These are phyloP conservation scores for Neonectria faginata DNA, from an alignment of 2,329 filamentous ascomycete species.

Conservation along the genomic window DNA sequence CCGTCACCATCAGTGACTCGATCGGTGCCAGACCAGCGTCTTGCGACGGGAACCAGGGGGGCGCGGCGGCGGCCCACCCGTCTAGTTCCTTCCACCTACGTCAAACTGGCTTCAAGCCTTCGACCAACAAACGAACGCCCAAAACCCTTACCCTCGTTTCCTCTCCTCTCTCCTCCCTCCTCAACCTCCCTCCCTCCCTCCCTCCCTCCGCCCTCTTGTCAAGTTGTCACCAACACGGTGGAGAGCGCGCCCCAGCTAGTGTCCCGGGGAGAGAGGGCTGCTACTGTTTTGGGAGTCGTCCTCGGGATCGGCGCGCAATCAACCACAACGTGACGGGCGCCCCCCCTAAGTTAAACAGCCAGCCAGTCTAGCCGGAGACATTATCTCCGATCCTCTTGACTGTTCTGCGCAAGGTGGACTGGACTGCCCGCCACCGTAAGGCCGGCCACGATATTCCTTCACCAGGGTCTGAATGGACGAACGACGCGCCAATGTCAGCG, in stretches of 20 bases:
- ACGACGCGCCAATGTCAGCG: not conserved
- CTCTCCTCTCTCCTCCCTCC: conserved; percentile 1
- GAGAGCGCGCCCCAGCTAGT: conserved; percentile 22
- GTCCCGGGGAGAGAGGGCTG: conserved; percentile 1
- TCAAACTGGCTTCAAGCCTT: conserved; percentile 7
- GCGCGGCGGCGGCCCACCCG: conserved; percentile 4
- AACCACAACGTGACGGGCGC: conserved; percentile 24
- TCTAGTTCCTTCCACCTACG: conserved; percentile 10
- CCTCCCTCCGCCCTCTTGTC: conserved; percentile 4
- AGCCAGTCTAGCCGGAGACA: conserved; percentile 2
- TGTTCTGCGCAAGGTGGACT: not conserved
- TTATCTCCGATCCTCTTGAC: conserved; percentile 1
- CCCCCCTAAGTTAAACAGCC: not conserved
- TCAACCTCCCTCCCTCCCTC: not conserved
- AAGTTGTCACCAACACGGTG: conserved; percentile 19
- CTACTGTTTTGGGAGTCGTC: conserved; percentile 24
- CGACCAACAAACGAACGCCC: conserved; percentile 30
- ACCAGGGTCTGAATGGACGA: not conserved
- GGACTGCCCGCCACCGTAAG: not conserved
- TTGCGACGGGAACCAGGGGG: conserved; percentile 33
- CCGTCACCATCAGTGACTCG: not conserved
- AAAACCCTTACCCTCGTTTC: conserved; percentile 26
- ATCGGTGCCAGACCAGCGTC: conserved; percentile 44
- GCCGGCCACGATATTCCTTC: conserved; percentile 1
- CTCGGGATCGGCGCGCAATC: conserved; percentile 35